Evolutionary conservation across 169 alveolate species (phyloP).

Genomic region (Cryptosporidium xiaoi): DNA sequence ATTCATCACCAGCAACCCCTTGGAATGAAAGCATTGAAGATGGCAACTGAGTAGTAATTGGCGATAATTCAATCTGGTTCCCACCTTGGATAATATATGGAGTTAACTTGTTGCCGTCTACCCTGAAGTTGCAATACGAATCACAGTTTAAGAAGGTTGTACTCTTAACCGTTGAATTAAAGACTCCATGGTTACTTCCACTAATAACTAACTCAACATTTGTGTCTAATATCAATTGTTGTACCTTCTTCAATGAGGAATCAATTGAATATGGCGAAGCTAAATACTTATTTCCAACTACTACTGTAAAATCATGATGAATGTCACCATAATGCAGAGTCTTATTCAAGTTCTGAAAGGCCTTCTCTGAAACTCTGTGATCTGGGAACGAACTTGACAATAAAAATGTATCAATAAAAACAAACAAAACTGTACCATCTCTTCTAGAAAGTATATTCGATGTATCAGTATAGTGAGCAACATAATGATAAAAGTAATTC

Average conservation of each 20-base stretch:
- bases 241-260: conserved; percentile 59
- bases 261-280: conserved; percentile 71
- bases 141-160: conserved; percentile 70
- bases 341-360: conserved; percentile 57
- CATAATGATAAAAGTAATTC: conserved; percentile 69
- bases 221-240: conserved; percentile 55
- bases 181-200: conserved; percentile 45
- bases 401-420: conserved; percentile 69
- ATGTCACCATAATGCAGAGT: conserved; percentile 60
- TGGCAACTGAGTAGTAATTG: conserved; percentile 47
- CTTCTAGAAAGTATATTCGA: conserved; percentile 67
- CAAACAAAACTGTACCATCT: conserved; percentile 72
- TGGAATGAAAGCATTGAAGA: conserved; percentile 32
- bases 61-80: conserved; percentile 19
- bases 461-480: conserved; percentile 72
- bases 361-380: conserved; percentile 61
- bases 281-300: conserved; percentile 67
- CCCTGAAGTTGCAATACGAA: conserved; percentile 63
- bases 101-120: conserved; percentile 50
- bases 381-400: conserved; percentile 74
- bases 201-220: conserved; percentile 71
- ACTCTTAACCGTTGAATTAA: conserved; percentile 49
- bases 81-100: conserved; percentile 64
- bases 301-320: conserved; percentile 65
- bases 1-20: conserved; percentile 74